Evolutionary conservation across 345 rosid species (phyloP).

Genomic region (Arabis hirsuta): DNA sequence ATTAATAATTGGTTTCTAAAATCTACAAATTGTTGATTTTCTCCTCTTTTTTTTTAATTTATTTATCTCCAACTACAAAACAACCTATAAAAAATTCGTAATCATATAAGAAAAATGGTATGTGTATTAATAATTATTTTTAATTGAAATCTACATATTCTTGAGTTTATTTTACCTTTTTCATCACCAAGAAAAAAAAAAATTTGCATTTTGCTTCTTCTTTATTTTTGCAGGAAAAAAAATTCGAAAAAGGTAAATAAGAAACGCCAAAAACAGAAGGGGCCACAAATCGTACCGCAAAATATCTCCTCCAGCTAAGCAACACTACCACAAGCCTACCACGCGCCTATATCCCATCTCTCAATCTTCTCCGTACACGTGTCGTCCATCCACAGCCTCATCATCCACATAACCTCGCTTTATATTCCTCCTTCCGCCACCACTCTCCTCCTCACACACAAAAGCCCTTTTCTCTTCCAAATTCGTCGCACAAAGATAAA

Average conservation of each 20-base stretch:
- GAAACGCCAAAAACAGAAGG: neutral
- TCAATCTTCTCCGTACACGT: conserved; percentile 54
- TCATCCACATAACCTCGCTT: conserved; percentile 21
- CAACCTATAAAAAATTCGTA: neutral
- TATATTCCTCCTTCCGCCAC: conserved; percentile 31
- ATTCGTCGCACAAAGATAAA: no score
- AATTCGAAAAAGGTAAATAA: neutral
- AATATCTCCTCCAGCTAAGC: conserved; percentile 38
- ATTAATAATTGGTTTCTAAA: no score
- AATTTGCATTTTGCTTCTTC: neutral
- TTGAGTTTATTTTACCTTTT: neutral
- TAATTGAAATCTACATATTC: neutral
- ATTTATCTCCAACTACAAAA: neutral
- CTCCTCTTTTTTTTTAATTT: no score
- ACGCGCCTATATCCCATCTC: conserved; percentile 50
- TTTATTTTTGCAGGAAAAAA: neutral
- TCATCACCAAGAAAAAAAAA: neutral
- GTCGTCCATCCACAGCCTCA: conserved; percentile 45
- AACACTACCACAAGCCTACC: conserved; percentile 39
- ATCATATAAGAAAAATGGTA: neutral
- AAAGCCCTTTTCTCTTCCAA: conserved; percentile 19
- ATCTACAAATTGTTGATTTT: no score
- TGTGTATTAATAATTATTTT: no score
- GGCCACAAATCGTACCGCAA: neutral
- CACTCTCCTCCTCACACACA: conserved; percentile 15